Percentiles rank a stretch among this genome's conserved stretches.
phyloP scores from a whole-genome alignment of 2,329 filamentous ascomycete genomes.

The Phyllosticta capitalensis region DNA sequence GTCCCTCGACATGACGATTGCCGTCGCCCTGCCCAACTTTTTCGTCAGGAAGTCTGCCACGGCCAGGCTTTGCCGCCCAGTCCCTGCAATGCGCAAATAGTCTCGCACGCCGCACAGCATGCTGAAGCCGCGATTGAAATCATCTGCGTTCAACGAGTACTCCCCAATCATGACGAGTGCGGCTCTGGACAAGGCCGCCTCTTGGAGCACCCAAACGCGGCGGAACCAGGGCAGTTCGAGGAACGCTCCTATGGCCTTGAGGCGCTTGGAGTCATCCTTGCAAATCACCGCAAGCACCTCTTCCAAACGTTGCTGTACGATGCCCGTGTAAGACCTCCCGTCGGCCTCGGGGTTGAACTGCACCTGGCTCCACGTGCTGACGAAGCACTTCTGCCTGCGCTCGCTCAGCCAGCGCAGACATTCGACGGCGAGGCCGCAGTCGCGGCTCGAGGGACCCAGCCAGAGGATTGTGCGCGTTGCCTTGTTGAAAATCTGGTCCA shows the following conservation, averaged over 20 bases:
- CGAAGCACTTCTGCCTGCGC: background rate
- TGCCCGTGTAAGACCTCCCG: background rate
- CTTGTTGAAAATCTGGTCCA: constrained; percentile 12
- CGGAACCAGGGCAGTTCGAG: constrained; percentile 12
- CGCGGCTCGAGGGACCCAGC: constrained; percentile 13
- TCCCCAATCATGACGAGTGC: background rate
- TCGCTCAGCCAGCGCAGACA: constrained; percentile 1
- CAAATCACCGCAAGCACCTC: background rate
- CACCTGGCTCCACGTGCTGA: background rate
- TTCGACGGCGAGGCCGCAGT: constrained; percentile 11
- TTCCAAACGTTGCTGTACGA: background rate
- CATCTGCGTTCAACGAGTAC: background rate
- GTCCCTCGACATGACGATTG: background rate
- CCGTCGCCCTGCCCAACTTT: background rate
- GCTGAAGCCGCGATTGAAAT: constrained; percentile 3
- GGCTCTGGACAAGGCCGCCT: constrained; percentile 5
- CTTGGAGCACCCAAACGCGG: constrained; percentile 15
- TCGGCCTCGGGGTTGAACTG: background rate
- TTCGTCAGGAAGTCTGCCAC: background rate
- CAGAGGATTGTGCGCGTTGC: constrained; percentile 9
- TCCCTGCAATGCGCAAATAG: background rate
- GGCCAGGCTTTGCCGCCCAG: background rate
- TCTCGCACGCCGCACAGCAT: constrained; percentile 8
- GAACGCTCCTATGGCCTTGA: background rate
- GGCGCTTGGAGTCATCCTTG: background rate